Conservation (phyloP, 345 rosid species). For the Melaleuca quinquenervia region DNA sequence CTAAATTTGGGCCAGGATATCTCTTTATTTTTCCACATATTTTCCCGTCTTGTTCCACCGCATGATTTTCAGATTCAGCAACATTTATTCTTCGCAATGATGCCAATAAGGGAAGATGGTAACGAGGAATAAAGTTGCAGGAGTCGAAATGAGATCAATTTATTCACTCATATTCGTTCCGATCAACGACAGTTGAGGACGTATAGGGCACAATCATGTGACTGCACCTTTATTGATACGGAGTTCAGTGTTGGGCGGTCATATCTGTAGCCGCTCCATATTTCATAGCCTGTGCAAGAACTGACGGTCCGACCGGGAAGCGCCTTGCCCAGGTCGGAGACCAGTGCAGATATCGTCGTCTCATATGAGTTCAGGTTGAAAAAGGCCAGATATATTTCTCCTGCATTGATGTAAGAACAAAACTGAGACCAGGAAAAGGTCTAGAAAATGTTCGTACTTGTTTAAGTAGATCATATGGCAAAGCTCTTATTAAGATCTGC, state of each 20-base stretch:
- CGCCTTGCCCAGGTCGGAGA: slow-evolving; percentile 46
- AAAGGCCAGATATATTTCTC: slow-evolving; percentile 44
- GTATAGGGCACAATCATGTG: slow-evolving; percentile 56
- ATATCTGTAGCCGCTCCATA: slow-evolving; percentile 47
- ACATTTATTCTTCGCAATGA: not conserved
- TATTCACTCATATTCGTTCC: not conserved
- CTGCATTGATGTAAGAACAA: slow-evolving; percentile 3
- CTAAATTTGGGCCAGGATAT: not conserved
- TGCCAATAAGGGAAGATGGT: not conserved
- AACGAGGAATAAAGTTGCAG: not conserved
- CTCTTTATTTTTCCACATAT: not conserved
- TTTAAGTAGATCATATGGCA: not conserved
- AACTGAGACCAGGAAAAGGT: not conserved
- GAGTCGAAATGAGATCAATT: not conserved
- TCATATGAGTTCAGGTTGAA: slow-evolving; percentile 41
- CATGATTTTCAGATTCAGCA: not conserved
- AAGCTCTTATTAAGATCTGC: not conserved
- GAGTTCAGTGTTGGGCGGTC: slow-evolving; percentile 9
- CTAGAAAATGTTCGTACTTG: not conserved
- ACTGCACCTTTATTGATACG: slow-evolving; percentile 30
- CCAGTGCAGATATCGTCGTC: slow-evolving; percentile 34
- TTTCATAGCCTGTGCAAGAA: slow-evolving; percentile 20
- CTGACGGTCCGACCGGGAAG: slow-evolving; percentile 21
- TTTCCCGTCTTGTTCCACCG: not conserved
- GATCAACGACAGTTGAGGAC: slow-evolving; percentile 36